Conservation (phyloP, 129 eudicot species). For the Logfia minima region DNA sequence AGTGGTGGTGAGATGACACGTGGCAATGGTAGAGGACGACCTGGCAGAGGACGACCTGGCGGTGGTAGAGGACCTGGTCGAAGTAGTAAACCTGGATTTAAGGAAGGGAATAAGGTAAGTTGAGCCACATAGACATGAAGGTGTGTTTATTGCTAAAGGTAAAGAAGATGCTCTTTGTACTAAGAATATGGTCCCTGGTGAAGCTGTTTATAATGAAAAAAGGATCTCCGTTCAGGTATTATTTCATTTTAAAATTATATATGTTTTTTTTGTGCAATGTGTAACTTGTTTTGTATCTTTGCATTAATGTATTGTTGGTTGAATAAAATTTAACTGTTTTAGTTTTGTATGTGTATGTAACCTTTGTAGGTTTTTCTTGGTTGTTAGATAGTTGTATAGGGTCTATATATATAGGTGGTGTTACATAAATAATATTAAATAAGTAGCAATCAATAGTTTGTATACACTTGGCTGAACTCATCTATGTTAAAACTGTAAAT, state of each 20-base stretch:
- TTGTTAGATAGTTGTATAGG: too few species aligned
- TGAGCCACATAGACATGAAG: constrained; percentile 83
- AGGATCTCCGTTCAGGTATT: constrained; percentile 78
- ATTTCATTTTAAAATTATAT: too few species aligned
- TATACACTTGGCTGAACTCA: too few species aligned
- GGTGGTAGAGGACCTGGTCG: constrained; percentile 48
- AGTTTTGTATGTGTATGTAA: too few species aligned
- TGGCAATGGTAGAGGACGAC: background rate
- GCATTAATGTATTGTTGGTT: background rate
- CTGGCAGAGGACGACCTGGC: constrained; percentile 11
- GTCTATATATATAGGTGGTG: too few species aligned
- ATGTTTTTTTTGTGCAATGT: background rate
- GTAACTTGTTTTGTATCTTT: too few species aligned
- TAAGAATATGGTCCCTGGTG: constrained; percentile 86
- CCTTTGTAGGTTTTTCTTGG: too few species aligned
- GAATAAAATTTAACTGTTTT: background rate
- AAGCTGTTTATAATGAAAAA: constrained; percentile 87
- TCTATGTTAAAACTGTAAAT: too few species aligned
- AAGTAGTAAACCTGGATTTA: constrained; percentile 50
- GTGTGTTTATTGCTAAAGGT: constrained; percentile 86
- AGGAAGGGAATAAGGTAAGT: constrained; percentile 77
- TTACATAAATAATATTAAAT: too few species aligned
- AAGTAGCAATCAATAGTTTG: too few species aligned
- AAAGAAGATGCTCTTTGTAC: constrained; percentile 90
- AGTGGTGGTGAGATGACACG: background rate